Evolutionary conservation across 2,329 filamentous ascomycete species (phyloP).

Genomic region (Spiromastix sp.): DNA sequence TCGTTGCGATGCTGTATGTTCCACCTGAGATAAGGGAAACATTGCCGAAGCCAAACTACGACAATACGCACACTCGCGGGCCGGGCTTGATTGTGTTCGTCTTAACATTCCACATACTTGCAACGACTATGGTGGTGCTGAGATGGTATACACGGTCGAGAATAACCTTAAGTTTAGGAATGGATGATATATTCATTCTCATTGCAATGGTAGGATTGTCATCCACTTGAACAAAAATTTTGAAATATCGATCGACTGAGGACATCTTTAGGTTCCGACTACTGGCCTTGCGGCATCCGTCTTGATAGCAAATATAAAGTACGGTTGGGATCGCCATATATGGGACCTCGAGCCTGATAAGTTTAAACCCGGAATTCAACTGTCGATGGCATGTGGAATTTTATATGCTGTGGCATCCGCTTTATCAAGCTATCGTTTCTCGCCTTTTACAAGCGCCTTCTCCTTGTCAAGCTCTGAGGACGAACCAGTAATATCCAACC

Average conservation of each 20-base stretch:
- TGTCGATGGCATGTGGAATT: neutral
- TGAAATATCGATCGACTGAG: neutral
- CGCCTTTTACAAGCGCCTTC: constrained; percentile 3
- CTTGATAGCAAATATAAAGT: constrained; percentile 3
- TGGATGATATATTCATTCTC: constrained; percentile 4
- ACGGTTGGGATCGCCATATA: constrained; percentile 3
- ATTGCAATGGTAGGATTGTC: constrained; percentile 2
- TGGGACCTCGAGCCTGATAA: constrained; percentile 4
- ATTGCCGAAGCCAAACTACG: constrained; percentile 20
- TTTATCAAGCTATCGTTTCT: constrained; percentile 1
- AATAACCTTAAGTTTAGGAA: constrained; percentile 3
- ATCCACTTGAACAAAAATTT: neutral
- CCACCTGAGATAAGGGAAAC: constrained; percentile 6
- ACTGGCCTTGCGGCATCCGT: constrained; percentile 3
- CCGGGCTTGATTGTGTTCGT: constrained; percentile 13
- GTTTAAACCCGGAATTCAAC: constrained; percentile 5
- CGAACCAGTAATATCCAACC: too few species aligned
- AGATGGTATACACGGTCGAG: constrained; percentile 3
- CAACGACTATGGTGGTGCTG: neutral
- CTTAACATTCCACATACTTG: neutral
- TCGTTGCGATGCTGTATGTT: constrained; percentile 2
- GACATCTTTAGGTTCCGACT: constrained; percentile 3
- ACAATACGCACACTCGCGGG: constrained; percentile 16
- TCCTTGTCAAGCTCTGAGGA: neutral
- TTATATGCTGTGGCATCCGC: constrained; percentile 1